Evolutionary conservation across 1,284 basidiomycete species (phyloP).

Genomic region (Kwoniella shivajii): DNA sequence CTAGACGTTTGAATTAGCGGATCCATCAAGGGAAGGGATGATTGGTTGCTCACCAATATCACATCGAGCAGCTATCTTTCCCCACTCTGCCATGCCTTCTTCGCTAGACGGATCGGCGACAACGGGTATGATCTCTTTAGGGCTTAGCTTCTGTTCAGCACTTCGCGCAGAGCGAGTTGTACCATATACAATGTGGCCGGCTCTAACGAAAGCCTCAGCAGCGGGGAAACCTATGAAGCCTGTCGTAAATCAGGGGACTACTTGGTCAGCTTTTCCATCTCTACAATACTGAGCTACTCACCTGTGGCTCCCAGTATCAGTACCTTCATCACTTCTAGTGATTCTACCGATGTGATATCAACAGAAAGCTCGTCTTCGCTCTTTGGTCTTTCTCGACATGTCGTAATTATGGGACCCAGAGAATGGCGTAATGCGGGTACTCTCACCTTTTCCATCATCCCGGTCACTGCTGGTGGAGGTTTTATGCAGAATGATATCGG

Average conservation of each 20-base stretch:
- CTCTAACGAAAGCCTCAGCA: slow-evolving; percentile 59
- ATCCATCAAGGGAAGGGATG: slow-evolving; percentile 24
- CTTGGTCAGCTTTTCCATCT: too few species aligned
- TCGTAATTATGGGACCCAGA: too few species aligned
- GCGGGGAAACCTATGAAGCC: slow-evolving; percentile 60
- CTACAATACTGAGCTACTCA: slow-evolving; percentile 12
- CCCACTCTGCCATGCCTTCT: slow-evolving; percentile 50
- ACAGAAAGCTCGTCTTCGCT: neutral
- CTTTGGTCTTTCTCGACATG: neutral
- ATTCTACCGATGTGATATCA: neutral
- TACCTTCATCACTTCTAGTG: slow-evolving; percentile 43
- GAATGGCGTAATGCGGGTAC: neutral
- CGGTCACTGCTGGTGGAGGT: too few species aligned
- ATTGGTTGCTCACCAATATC: slow-evolving; percentile 57
- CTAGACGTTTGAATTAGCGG: slow-evolving; percentile 18
- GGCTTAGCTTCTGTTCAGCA: slow-evolving; percentile 52
- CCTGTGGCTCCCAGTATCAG: slow-evolving; percentile 53
- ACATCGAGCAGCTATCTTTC: slow-evolving; percentile 55
- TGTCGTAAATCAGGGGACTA: too few species aligned
- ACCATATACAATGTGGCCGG: slow-evolving; percentile 62
- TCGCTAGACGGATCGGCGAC: slow-evolving; percentile 54
- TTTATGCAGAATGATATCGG: neutral
- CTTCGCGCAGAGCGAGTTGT: slow-evolving; percentile 55
- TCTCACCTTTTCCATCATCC: too few species aligned
- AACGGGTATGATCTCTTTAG: slow-evolving; percentile 61